These are phyloP conservation scores for Tephrocybe sp. DNA, from an alignment of 768 basidiomycete species.

Conservation along the genomic window DNA sequence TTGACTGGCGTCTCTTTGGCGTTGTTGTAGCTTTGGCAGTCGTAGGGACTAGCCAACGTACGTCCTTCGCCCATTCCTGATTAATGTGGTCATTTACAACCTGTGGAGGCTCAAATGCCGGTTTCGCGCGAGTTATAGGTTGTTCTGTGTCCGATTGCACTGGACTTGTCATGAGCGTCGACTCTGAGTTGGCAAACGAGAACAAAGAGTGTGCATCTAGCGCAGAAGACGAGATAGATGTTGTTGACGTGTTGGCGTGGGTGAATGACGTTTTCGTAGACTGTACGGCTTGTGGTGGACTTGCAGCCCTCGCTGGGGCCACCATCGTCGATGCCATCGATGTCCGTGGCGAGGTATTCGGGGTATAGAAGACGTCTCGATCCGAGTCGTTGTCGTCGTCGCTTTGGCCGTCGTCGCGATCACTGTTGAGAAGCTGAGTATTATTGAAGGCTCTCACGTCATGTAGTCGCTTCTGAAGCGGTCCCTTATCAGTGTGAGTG, in stretches of 20 bases:
- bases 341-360: constrained; percentile 51
- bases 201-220: constrained; percentile 42
- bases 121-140: constrained; percentile 14
- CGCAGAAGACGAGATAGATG: constrained; percentile 40
- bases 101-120: constrained; percentile 17
- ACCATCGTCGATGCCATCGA: constrained; percentile 39
- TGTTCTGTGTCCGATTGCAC: constrained; percentile 31
- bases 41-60: constrained; percentile 55
- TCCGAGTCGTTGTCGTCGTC: constrained; percentile 31
- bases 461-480: constrained; percentile 13
- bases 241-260: constrained; percentile 27
- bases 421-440: constrained; percentile 2
- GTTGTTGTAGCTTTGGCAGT: constrained; percentile 21
- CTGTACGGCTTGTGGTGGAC: constrained; percentile 22
- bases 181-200: constrained; percentile 34
- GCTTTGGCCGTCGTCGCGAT: constrained; percentile 10
- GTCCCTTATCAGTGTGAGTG: constrained; percentile 4
- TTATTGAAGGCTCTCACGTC: constrained; percentile 15
- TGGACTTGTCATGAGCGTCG: constrained; percentile 36
- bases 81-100: constrained; percentile 33
- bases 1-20: constrained; percentile 6
- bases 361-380: constrained; percentile 63
- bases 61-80: constrained; percentile 68
- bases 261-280: constrained; percentile 22
- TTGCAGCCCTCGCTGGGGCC: constrained; percentile 25